Percentiles rank a stretch among this genome's conserved stretches.
Evolutionary conservation across 306 rosid genomes (phyloP).

Genomic region (Inga laurina): DNA sequence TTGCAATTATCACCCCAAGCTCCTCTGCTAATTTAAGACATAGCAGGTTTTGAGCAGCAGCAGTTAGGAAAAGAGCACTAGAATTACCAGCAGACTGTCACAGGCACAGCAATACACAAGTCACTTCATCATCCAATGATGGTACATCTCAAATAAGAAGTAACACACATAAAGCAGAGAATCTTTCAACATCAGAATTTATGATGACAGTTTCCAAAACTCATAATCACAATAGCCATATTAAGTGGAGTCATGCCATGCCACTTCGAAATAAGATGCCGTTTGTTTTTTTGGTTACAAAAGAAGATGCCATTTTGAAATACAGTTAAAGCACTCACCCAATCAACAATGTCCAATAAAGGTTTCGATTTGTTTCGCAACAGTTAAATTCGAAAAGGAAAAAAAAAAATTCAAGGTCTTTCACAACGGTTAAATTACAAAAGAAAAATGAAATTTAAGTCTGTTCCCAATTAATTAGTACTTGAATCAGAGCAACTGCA

Average conservation of each 20-base stretch:
- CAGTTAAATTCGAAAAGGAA: conserved; percentile 2
- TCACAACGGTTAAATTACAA: conserved; percentile 5
- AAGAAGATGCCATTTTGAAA: neutral
- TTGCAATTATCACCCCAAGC: conserved; percentile 75
- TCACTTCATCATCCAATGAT: conserved; percentile 33
- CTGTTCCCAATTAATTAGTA: neutral
- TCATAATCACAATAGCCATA: conserved; percentile 1
- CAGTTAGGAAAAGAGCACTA: conserved; percentile 98
- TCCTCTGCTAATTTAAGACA: conserved; percentile 89
- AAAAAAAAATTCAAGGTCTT: neutral
- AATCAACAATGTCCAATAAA: neutral
- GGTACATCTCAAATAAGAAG: conserved; percentile 27
- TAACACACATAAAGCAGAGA: conserved; percentile 1
- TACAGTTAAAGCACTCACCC: conserved; percentile 1
- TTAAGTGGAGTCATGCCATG: neutral
- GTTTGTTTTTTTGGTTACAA: neutral
- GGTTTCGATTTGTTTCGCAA: conserved; percentile 8
- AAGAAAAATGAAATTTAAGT: neutral
- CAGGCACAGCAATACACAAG: conserved; percentile 39
- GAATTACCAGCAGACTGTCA: conserved; percentile 90
- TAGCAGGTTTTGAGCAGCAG: conserved; percentile 96
- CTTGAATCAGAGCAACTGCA: neutral
- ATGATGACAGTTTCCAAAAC: conserved; percentile 5
- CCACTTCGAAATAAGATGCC: neutral
- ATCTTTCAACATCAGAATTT: neutral